phyloP scores from a whole-genome alignment of 2,329 filamentous ascomycete species.

The Aspergillus eucalypticola region DNA sequence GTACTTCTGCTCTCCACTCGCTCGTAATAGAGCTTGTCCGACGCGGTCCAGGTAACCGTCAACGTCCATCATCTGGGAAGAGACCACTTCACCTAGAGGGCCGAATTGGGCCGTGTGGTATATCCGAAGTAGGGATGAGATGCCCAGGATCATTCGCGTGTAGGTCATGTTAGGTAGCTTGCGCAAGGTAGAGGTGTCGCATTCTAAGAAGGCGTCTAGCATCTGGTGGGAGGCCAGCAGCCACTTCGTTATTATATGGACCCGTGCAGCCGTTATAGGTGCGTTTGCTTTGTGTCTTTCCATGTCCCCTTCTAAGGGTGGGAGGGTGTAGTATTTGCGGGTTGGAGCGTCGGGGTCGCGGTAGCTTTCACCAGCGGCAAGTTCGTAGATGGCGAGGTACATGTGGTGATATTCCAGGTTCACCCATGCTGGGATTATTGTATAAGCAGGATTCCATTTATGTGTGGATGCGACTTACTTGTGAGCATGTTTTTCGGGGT shows the following conservation, averaged over 20 bases:
- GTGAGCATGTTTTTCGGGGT: neutral
- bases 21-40: neutral
- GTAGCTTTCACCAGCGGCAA: conserved; percentile 33
- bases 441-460: neutral
- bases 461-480: neutral
- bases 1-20: neutral
- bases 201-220: neutral
- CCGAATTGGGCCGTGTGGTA: conserved; percentile 1
- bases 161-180: conserved; percentile 4
- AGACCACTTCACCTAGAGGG: neutral
- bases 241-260: conserved; percentile 2
- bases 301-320: neutral
- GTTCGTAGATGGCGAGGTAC: conserved; percentile 36
- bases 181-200: conserved; percentile 3
- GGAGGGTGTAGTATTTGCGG: conserved; percentile 7
- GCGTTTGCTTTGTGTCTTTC: conserved; percentile 1
- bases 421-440: neutral
- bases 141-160: neutral
- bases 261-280: neutral
- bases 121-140: neutral
- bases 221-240: conserved; percentile 1
- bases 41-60: conserved; percentile 3
- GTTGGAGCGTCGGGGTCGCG: conserved; percentile 1
- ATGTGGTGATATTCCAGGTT: conserved; percentile 25
- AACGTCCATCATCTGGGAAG: conserved; percentile 1